Conservation (phyloP, 2,329 filamentous ascomycete genomes). For the Daldinia sp. region DNA sequence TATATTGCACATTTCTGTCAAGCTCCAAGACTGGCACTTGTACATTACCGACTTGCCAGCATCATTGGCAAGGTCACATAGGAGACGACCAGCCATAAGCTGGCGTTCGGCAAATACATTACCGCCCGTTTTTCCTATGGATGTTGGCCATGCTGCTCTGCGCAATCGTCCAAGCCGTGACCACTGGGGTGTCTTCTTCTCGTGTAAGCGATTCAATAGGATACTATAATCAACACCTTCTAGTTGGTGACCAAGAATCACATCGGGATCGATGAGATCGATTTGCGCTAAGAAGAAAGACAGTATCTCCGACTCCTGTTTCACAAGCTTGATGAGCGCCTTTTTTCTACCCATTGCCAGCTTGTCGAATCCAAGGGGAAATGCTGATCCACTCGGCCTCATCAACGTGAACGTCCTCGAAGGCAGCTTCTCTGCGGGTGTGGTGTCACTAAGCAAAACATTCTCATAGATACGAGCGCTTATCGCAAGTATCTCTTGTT, state of each 20-base stretch:
- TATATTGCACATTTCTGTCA: constrained; percentile 96
- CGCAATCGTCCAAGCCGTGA: constrained; percentile 90
- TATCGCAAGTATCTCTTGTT: constrained; percentile 92
- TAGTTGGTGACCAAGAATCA: constrained; percentile 93
- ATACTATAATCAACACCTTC: constrained; percentile 97
- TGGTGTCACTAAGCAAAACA: constrained; percentile 86
- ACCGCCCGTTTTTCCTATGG: constrained; percentile 85
- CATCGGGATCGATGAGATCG: constrained; percentile 90
- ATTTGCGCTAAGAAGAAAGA: constrained; percentile 91
- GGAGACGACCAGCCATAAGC: constrained; percentile 85
- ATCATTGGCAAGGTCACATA: constrained; percentile 96
- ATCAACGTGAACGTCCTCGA: constrained; percentile 93
- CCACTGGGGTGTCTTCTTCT: constrained; percentile 94
- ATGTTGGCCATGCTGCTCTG: constrained; percentile 86
- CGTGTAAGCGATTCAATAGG: constrained; percentile 84
- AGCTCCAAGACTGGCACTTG: constrained; percentile 97
- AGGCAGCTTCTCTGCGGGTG: constrained; percentile 86
- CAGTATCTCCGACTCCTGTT: constrained; percentile 85
- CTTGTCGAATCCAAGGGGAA: constrained; percentile 88
- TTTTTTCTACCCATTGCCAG: constrained; percentile 78
- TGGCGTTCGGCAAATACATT: constrained; percentile 95
- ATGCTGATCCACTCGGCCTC: constrained; percentile 79
- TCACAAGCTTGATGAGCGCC: constrained; percentile 83
- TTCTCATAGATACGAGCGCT: constrained; percentile 95
- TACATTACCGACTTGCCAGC: constrained; percentile 97